Conservation (phyloP, 257 asterid species). For the Ballota nigra region DNA sequence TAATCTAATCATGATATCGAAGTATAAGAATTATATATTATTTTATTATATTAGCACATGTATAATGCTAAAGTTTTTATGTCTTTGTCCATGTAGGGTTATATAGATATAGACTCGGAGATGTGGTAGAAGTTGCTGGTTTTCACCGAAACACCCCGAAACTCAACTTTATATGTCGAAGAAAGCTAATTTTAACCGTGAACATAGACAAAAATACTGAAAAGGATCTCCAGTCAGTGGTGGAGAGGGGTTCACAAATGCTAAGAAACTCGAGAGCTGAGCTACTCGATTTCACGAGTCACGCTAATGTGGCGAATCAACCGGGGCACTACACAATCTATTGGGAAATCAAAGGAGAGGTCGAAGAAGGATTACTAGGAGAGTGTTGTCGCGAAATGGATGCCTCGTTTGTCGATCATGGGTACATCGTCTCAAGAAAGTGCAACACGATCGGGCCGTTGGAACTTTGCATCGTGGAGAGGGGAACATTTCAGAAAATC, state of each 20-base stretch:
- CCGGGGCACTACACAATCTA: slow-evolving; percentile 76
- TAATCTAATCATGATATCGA: too few relatives aligned
- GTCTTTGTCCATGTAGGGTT: slow-evolving; percentile 42
- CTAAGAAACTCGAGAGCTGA: slow-evolving; percentile 44
- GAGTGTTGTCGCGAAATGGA: slow-evolving; percentile 77
- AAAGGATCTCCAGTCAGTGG: slow-evolving; percentile 67
- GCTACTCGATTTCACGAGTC: slow-evolving; percentile 81
- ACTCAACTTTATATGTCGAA: slow-evolving; percentile 62
- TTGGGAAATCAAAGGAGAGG: slow-evolving; percentile 77
- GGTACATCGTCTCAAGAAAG: slow-evolving; percentile 68
- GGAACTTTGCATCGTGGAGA: slow-evolving; percentile 71
- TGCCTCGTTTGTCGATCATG: slow-evolving; percentile 70
- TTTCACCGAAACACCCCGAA: slow-evolving; percentile 65
- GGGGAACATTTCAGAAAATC: slow-evolving; percentile 70
- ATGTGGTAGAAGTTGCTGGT: slow-evolving; percentile 66
- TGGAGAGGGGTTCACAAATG: slow-evolving; percentile 48
- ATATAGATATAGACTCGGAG: slow-evolving; percentile 67
- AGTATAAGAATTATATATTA: too few relatives aligned
- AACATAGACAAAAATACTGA: slow-evolving; percentile 78
- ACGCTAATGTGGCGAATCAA: slow-evolving; percentile 44
- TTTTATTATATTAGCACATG: neutral
- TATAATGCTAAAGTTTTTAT: neutral
- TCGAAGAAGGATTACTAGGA: slow-evolving; percentile 39
- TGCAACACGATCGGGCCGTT: slow-evolving; percentile 64
- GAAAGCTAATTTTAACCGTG: slow-evolving; percentile 60